phyloP scores from a whole-genome alignment of 2,329 filamentous ascomycete species.

The Apiospora aurea region DNA sequence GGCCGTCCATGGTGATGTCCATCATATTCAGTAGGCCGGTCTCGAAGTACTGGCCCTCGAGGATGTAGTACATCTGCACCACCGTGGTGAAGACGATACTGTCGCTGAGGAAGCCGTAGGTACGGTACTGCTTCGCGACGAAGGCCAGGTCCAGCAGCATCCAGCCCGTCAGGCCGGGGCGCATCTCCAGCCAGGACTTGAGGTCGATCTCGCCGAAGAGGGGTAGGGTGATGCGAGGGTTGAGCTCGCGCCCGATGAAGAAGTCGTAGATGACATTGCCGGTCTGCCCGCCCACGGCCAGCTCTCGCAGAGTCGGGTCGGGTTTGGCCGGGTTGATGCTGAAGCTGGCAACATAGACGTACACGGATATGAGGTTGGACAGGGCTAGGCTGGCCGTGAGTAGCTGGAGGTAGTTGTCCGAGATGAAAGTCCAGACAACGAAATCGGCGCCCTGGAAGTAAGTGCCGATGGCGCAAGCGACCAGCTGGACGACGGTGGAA shows the following conservation, averaged over 20 bases:
- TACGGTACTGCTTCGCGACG: constrained; percentile 86
- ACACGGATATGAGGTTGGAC: constrained; percentile 74
- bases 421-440: constrained; percentile 89
- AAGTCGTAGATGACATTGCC: constrained; percentile 94
- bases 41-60: constrained; percentile 89
- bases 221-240: constrained; percentile 82
- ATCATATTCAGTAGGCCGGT: constrained; percentile 89
- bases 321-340: constrained; percentile 76
- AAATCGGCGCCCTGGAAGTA: constrained; percentile 80
- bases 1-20: constrained; percentile 91
- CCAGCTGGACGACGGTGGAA: constrained; percentile 76
- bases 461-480: constrained; percentile 77
- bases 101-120: constrained; percentile 82
- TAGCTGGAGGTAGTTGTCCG: constrained; percentile 88
- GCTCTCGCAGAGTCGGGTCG: constrained; percentile 66
- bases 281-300: constrained; percentile 81
- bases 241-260: constrained; percentile 95
- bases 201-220: constrained; percentile 87
- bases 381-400: constrained; percentile 84
- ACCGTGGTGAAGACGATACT: constrained; percentile 81
- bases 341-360: constrained; percentile 85
- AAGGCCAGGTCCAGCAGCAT: constrained; percentile 84
- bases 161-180: constrained; percentile 90
- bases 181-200: constrained; percentile 87
- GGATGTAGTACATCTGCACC: constrained; percentile 81